phyloP scores from a whole-genome alignment of 2,329 filamentous ascomycete species.

The Geosmithia morbida region DNA sequence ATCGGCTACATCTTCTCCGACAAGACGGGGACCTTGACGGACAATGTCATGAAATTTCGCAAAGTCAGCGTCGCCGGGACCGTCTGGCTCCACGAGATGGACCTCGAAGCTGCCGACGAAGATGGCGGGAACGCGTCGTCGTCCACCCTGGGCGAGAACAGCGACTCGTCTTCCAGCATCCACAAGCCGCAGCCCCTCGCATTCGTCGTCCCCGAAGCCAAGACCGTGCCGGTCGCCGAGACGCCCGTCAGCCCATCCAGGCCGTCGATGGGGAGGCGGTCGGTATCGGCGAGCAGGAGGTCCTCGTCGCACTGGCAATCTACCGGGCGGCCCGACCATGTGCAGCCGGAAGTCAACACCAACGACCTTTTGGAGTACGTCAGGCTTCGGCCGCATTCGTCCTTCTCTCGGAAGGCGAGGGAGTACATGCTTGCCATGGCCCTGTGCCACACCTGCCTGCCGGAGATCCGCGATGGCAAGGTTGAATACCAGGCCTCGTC shows the following conservation, averaged over 20 bases:
- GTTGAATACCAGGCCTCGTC: slow-evolving; percentile 81
- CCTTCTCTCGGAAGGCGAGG: slow-evolving; percentile 65
- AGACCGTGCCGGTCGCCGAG: slow-evolving; percentile 6
- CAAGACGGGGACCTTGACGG: slow-evolving; percentile 87
- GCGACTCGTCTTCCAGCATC: slow-evolving; percentile 9
- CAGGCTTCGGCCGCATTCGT: slow-evolving; percentile 55
- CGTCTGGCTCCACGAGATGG: slow-evolving; percentile 73
- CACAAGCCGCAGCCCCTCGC: slow-evolving; percentile 13
- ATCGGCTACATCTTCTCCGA: slow-evolving; percentile 85
- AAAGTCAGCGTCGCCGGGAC: slow-evolving; percentile 84
- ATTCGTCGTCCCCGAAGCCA: slow-evolving; percentile 16
- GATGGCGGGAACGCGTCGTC: slow-evolving; percentile 5
- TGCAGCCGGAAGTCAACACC: slow-evolving; percentile 48
- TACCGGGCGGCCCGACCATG: slow-evolving; percentile 29
- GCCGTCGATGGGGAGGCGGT: slow-evolving; percentile 13
- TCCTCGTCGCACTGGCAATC: slow-evolving; percentile 37
- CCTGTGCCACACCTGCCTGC: slow-evolving; percentile 81
- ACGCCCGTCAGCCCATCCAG: slow-evolving; percentile 13
- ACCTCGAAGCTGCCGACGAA: slow-evolving; percentile 30
- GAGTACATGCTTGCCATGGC: slow-evolving; percentile 77
- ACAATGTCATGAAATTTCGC: slow-evolving; percentile 91
- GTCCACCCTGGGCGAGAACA: slow-evolving; percentile 5
- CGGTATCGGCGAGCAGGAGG: slow-evolving; percentile 13
- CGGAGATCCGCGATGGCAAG: slow-evolving; percentile 55
- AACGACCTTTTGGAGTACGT: slow-evolving; percentile 68